Evolutionary conservation across 2,329 filamentous ascomycete species (phyloP).

Genomic region (Xylariaceae sp.): DNA sequence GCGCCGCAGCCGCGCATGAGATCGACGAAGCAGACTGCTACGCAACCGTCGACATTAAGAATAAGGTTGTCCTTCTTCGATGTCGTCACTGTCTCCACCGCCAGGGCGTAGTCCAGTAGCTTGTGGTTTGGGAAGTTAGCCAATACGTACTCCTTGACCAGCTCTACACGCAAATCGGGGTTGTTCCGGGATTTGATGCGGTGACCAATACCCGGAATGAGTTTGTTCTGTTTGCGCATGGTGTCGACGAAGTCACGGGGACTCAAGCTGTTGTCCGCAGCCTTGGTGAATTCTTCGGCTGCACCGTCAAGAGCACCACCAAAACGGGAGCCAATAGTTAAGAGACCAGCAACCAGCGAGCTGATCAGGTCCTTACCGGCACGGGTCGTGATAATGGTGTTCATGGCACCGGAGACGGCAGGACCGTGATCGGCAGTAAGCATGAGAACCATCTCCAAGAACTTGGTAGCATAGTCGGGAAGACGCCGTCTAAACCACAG

Average conservation of each 20-base stretch:
- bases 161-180: constrained; percentile 97
- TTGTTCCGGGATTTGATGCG: constrained; percentile 99
- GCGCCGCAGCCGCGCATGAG: constrained; percentile 96
- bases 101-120: constrained; percentile 96
- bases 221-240: constrained; percentile 99
- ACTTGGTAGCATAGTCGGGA: constrained; percentile 93
- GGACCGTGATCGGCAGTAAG: constrained; percentile 98
- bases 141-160: constrained; percentile 98
- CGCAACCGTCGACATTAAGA: constrained; percentile 95
- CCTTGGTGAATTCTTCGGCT: constrained; percentile 96
- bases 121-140: constrained; percentile 97
- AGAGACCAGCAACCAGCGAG: constrained; percentile 88
- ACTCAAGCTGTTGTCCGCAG: constrained; percentile 95
- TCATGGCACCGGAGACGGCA: constrained; percentile 99
- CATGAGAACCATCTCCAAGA: constrained; percentile 99
- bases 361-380: constrained; percentile 98
- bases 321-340: constrained; percentile 97
- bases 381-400: constrained; percentile 99
- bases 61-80: constrained; percentile 99
- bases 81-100: constrained; percentile 95
- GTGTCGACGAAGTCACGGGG: constrained; percentile 98
- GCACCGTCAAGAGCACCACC: constrained; percentile 92
- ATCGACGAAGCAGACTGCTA: constrained; percentile 98
- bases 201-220: constrained; percentile 98
- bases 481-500: constrained; percentile 99